Evolutionary conservation across 1,284 basidiomycete species (phyloP).

Genomic region (Albatrellus sp.): DNA sequence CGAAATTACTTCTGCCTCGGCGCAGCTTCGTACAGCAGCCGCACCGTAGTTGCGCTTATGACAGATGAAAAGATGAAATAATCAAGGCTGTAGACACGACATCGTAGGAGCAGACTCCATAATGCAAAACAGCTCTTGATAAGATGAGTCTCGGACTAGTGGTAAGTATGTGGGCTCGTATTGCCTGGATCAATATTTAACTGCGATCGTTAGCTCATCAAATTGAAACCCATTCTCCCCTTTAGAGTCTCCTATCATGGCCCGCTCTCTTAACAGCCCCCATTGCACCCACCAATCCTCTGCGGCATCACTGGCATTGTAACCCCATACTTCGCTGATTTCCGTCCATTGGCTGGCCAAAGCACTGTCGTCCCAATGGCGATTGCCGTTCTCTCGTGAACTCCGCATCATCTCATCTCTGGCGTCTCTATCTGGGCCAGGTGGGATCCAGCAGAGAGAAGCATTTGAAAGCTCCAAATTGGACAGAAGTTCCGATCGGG

Average conservation of each 20-base stretch:
- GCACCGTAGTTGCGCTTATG: too few species aligned
- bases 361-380: conserved; percentile 10
- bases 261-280: conserved; percentile 5
- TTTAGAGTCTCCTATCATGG: not conserved
- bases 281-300: conserved; percentile 8
- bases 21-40: too few species aligned
- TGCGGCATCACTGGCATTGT: conserved; percentile 11
- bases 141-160: too few species aligned
- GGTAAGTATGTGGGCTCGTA: too few species aligned
- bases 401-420: conserved; percentile 9
- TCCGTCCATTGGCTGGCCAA: conserved; percentile 11
- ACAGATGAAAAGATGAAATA: too few species aligned
- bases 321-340: conserved; percentile 10
- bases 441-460: conserved; percentile 8
- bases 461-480: conserved; percentile 11
- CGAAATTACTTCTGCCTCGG: too few species aligned
- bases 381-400: conserved; percentile 2
- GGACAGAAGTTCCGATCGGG: conserved; percentile 10
- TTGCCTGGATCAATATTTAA: too few species aligned
- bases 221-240: too few species aligned
- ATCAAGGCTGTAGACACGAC: too few species aligned
- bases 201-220: not conserved
- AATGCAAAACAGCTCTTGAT: too few species aligned
- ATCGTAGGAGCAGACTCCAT: too few species aligned
- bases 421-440: conserved; percentile 11